These are phyloP conservation scores for Naganishia cerealis DNA, from an alignment of 1,284 basidiomycete species.

Conservation along the genomic window DNA sequence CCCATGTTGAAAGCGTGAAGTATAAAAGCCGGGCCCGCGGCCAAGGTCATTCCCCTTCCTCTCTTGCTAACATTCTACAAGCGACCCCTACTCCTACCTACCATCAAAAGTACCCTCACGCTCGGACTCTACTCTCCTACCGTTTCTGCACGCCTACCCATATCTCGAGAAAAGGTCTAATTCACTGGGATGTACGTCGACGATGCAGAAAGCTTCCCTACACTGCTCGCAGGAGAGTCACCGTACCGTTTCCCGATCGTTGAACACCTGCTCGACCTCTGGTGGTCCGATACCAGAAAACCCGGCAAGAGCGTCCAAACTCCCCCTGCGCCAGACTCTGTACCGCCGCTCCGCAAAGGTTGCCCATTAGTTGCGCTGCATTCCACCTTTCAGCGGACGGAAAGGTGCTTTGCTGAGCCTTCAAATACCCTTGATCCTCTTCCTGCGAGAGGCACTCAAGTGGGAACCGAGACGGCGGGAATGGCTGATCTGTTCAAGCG, in stretches of 20 bases:
- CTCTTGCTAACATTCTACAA: not conserved
- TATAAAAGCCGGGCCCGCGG: not conserved
- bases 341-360: not conserved
- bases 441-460: not conserved
- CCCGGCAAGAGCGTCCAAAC: too few species aligned
- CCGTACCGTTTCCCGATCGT: not conserved
- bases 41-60: not conserved
- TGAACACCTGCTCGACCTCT: constrained; percentile 17
- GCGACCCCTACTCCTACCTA: too few species aligned
- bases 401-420: not conserved
- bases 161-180: too few species aligned
- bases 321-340: not conserved
- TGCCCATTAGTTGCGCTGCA: constrained; percentile 10
- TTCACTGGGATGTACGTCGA: not conserved
- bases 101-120: too few species aligned
- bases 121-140: too few species aligned
- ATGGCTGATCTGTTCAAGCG: not conserved
- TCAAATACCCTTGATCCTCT: not conserved
- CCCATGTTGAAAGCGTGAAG: not conserved
- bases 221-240: not conserved
- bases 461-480: not conserved
- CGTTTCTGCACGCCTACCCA: not conserved
- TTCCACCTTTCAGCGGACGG: not conserved
- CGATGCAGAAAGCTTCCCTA: not conserved
- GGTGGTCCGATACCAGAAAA: too few species aligned